These are phyloP conservation scores for Phytophthora crassamura DNA, from an alignment of 352 stramenopile species.

Conservation along the genomic window DNA sequence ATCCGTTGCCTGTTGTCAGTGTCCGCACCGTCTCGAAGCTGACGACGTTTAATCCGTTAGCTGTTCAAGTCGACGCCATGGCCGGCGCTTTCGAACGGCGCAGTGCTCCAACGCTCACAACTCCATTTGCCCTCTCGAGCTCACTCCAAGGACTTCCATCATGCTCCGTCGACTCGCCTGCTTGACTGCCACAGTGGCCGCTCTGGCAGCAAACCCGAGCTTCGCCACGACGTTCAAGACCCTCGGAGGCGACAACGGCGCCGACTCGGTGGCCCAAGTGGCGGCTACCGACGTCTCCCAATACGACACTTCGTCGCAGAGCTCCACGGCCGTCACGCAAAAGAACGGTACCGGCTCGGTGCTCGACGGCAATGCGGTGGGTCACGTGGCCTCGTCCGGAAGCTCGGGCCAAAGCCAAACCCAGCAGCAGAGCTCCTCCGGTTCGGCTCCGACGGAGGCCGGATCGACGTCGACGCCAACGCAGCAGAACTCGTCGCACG, in stretches of 20 bases:
- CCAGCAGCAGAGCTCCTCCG: slow-evolving; percentile 9
- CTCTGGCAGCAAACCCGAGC: slow-evolving; percentile 7
- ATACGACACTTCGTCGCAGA: slow-evolving; percentile 11
- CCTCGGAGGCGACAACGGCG: slow-evolving; percentile 9
- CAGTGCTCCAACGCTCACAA: slow-evolving; percentile 14
- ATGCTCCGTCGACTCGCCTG: slow-evolving; percentile 28
- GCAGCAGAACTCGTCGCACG: slow-evolving; percentile 37
- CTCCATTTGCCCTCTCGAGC: slow-evolving; percentile 17
- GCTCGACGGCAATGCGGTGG: neutral
- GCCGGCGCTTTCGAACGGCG: slow-evolving; percentile 21
- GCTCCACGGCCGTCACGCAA: neutral
- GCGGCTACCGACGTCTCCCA: slow-evolving; percentile 15
- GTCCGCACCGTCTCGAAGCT: slow-evolving; percentile 7
- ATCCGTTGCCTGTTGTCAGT: slow-evolving; percentile 3
- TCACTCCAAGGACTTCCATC: neutral
- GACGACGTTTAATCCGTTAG: slow-evolving; percentile 5
- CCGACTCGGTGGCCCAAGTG: slow-evolving; percentile 18
- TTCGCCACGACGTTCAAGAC: slow-evolving; percentile 23
- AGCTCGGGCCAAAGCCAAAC: slow-evolving; percentile 13
- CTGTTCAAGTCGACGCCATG: slow-evolving; percentile 19
- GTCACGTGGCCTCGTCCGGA: neutral
- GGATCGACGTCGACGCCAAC: neutral
- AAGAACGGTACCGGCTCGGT: neutral
- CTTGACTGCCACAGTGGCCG: slow-evolving; percentile 13
- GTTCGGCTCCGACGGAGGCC: neutral